These are phyloP conservation scores for Fusarium foetens DNA, from an alignment of 2,329 filamentous ascomycete species.

Conservation along the genomic window DNA sequence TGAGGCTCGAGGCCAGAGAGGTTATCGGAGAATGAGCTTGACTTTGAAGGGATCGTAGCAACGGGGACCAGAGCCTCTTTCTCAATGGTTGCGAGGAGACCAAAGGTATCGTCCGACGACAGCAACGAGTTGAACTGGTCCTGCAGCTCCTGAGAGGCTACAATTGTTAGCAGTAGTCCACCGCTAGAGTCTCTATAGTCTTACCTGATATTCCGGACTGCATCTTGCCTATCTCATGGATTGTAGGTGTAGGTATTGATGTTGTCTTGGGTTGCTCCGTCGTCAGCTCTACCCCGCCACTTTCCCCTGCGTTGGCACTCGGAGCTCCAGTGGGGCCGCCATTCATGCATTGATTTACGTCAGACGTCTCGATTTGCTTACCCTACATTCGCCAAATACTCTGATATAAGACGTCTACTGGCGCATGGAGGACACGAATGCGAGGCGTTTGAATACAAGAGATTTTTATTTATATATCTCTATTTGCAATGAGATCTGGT, in stretches of 20 bases:
- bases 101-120: conserved; percentile 69
- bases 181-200: not conserved
- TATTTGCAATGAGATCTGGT: not conserved
- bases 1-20: conserved; percentile 70
- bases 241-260: conserved; percentile 19
- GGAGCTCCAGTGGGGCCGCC: conserved; percentile 38
- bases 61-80: conserved; percentile 74
- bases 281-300: conserved; percentile 45
- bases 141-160: conserved; percentile 82
- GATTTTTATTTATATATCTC: rapidly evolving
- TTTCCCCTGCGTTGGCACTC: conserved; percentile 23
- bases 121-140: conserved; percentile 77
- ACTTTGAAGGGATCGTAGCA: conserved; percentile 62
- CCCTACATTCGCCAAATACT: conserved; percentile 23
- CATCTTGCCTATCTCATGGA: conserved; percentile 58
- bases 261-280: conserved; percentile 28
- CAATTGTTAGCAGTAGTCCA: not conserved
- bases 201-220: conserved; percentile 82
- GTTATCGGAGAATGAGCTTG: conserved; percentile 70
- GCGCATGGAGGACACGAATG: rapidly evolving
- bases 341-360: conserved; percentile 20
- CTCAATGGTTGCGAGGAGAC: conserved; percentile 76
- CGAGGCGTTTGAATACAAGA: rapidly evolving
- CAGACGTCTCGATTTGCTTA: conserved; percentile 14
- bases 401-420: not conserved